phyloP scores from a whole-genome alignment of 78 protist genomes.

The Paulinella micropora region DNA sequence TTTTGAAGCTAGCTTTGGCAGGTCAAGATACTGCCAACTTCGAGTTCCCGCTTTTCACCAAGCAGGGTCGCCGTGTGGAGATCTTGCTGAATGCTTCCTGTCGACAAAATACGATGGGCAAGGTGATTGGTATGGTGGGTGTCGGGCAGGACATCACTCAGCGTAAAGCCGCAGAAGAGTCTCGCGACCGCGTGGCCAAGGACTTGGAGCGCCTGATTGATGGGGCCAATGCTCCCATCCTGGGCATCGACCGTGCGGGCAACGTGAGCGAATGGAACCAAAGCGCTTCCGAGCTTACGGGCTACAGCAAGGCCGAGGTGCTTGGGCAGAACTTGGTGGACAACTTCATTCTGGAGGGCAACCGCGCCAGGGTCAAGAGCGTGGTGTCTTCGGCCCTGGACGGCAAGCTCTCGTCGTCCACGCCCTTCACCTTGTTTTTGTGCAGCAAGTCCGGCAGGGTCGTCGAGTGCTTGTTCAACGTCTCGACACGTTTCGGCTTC shows the following conservation, averaged over 20 bases:
- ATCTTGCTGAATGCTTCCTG: neutral
- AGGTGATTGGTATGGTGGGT: neutral
- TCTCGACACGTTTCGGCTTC: neutral
- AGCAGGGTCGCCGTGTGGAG: neutral
- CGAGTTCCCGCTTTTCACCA: neutral
- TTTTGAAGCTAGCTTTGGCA: neutral
- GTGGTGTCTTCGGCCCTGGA: neutral
- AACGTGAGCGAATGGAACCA: neutral
- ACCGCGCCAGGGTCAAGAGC: neutral
- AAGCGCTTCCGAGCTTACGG: neutral
- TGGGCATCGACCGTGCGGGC: neutral
- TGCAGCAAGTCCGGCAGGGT: neutral
- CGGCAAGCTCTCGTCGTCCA: neutral
- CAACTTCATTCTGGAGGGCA: neutral
- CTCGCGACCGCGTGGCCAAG: neutral
- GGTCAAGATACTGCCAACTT: neutral
- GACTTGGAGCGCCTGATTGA: conserved; percentile 7
- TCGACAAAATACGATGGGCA: neutral
- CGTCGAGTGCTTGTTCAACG: neutral
- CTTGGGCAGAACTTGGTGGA: neutral
- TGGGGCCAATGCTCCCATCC: conserved; percentile 1
- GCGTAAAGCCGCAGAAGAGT: neutral
- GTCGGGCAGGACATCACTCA: conserved; percentile 4
- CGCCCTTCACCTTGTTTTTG: neutral
- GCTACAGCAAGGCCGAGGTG: neutral